phyloP scores from a whole-genome alignment of 2,329 filamentous ascomycete genomes.

The Fusarium scirpi region DNA sequence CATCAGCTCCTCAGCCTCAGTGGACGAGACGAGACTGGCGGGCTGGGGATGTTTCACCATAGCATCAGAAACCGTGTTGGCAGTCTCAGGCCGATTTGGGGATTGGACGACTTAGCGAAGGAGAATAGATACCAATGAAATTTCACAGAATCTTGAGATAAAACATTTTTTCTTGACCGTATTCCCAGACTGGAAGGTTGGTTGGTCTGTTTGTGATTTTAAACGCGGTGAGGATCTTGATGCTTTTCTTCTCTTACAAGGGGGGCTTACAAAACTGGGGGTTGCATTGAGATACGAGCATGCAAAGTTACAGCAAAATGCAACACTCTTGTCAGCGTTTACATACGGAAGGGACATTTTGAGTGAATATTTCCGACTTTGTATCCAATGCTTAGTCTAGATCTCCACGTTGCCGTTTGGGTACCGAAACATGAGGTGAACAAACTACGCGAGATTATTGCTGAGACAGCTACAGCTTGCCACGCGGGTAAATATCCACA shows the following conservation, averaged over 20 bases:
- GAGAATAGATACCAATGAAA: conserved; percentile 28
- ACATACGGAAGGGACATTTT: background rate
- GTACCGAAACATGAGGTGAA: conserved; percentile 1
- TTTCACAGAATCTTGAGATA: background rate
- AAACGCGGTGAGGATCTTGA: conserved; percentile 2
- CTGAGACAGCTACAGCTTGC: conserved; percentile 30
- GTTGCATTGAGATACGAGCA: conserved; percentile 22
- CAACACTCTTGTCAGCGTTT: conserved; percentile 2
- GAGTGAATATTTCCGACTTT: conserved; percentile 6
- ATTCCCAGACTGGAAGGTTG: background rate
- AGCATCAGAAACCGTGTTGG: conserved; percentile 29
- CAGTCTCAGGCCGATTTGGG: conserved; percentile 28
- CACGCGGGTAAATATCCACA: conserved; percentile 7
- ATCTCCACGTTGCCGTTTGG: background rate
- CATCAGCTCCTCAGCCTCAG: conserved; percentile 24
- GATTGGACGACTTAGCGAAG: conserved; percentile 9
- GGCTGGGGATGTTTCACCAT: conserved; percentile 34
- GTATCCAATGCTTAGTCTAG: background rate
- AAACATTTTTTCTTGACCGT: background rate
- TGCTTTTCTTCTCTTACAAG: conserved; percentile 2
- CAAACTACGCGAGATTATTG: conserved; percentile 5
- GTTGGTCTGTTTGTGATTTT: conserved; percentile 1
- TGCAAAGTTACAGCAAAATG: background rate
- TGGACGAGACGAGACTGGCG: conserved; percentile 19
- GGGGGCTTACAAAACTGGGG: conserved; percentile 12